Evolutionary conservation across 805 yeast genomes (phyloP), one percentile per base, ranked within the genome.

Genomic region (Saccharomycopsis guyanensis): DNA sequence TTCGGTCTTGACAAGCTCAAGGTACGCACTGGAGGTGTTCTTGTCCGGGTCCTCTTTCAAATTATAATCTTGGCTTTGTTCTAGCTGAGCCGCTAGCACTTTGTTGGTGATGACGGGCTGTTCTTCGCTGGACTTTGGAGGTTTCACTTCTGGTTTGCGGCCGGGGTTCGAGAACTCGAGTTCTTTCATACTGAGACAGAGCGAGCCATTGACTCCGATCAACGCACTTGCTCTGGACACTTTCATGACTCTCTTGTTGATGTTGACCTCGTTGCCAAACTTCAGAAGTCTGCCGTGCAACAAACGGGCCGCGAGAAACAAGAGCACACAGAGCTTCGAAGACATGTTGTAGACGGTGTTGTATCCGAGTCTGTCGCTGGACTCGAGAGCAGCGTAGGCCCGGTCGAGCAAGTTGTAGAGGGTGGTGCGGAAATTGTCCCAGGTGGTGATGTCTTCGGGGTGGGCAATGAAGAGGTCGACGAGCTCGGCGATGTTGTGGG

Each of bases 121-220:
- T 22, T 20, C 39, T 12, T 6, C 38, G 27, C 20, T 25, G 6
- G 15, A 24, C 12, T 13, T 6, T 15, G 42, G 13, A 10, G n/a
- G 12, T 2, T 4, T 23, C 6, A 19, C 13, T 12, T 16, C 29
- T 8, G 24, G 16, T 12, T 44, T 31, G 35, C 6, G 12, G n/a
- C 24, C 31, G 29, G 43, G 51, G 15, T 22, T 53, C 53, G 22
- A 50, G 20, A 42, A 41, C 25, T 43, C 42, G 2, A 38, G 16
- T 15, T 42, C 45, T 39, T 51, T 47, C 15, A 69, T 65, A 39
- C 68, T 66, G 44, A 82, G 65, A 58, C 76, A 82, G n/a, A 83
- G 58, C 41, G 73, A 68, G 6, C 86, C 83, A 56, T 79, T 79
- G 47, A 82, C 74, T 48, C 79, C 77, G 47, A 84, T 70, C 49